Evolutionary conservation across 2,329 filamentous ascomycete species (phyloP).

Genomic region (Colletotrichum incanum): DNA sequence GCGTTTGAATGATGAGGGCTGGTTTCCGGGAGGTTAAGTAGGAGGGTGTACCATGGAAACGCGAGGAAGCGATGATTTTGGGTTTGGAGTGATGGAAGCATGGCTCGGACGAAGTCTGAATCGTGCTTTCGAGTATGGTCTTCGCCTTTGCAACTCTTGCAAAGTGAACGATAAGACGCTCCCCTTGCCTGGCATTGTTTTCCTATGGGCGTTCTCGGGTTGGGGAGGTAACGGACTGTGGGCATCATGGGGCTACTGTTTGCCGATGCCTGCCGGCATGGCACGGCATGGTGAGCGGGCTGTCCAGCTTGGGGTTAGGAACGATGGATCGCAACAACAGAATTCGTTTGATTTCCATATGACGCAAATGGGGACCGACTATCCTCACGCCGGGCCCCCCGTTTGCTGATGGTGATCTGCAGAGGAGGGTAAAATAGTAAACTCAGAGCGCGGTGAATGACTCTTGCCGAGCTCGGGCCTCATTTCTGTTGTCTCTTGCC

Average conservation of each 20-base stretch:
- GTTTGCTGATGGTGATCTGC: constrained; percentile 38
- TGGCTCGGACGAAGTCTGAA: neutral
- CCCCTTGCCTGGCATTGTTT: too few species aligned
- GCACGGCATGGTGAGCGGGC: neutral
- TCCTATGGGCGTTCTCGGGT: neutral
- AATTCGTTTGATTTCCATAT: constrained; percentile 14
- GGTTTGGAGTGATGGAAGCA: neutral
- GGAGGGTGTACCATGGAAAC: neutral
- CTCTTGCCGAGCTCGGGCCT: constrained; percentile 1
- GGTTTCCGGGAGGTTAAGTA: neutral
- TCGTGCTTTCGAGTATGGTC: neutral
- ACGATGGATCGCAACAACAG: constrained; percentile 6
- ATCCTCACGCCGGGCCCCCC: constrained; percentile 4
- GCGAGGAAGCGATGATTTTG: neutral
- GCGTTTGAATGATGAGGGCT: neutral
- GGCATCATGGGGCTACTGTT: neutral
- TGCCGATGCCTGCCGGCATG: neutral
- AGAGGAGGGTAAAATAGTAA: constrained; percentile 16
- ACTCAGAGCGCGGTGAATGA: constrained; percentile 14
- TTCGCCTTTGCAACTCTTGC: neutral
- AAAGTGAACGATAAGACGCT: neutral
- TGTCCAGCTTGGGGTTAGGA: neutral
- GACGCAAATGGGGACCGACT: constrained; percentile 21
- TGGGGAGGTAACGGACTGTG: neutral
- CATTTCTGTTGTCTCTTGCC: constrained; percentile 11